Percentiles rank a stretch among this genome's conserved stretches.
phyloP scores from a whole-genome alignment of 2,329 filamentous ascomycete genomes.

The Ophiosphaerella narmari region DNA sequence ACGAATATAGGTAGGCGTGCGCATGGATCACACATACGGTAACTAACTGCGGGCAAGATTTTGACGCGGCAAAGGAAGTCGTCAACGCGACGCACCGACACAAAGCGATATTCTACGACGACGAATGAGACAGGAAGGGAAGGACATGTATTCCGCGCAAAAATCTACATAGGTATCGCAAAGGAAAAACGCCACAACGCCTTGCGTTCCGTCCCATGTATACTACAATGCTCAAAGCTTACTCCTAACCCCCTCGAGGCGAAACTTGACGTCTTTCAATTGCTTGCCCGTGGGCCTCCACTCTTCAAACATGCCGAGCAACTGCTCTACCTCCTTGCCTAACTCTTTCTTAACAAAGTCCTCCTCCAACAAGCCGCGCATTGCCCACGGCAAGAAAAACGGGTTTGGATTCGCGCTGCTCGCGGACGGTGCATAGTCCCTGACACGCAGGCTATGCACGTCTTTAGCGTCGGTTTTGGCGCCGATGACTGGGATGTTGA shows the following conservation, averaged over 20 bases:
- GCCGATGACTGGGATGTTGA: slow-evolving; percentile 37
- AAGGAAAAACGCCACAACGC: not conserved
- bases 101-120: slow-evolving; percentile 78
- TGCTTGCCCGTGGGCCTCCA: slow-evolving; percentile 92
- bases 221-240: slow-evolving; percentile 60
- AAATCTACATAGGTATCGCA: slow-evolving; percentile 7
- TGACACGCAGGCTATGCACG: slow-evolving; percentile 36
- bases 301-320: slow-evolving; percentile 87
- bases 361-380: slow-evolving; percentile 91
- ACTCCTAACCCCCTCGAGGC: slow-evolving; percentile 87
- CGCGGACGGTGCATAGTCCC: slow-evolving; percentile 37
- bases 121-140: slow-evolving; percentile 12
- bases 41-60: slow-evolving; percentile 60
- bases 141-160: not conserved
- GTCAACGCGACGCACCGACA: slow-evolving; percentile 85
- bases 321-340: slow-evolving; percentile 72
- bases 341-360: slow-evolving; percentile 84
- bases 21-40: not conserved
- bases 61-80: slow-evolving; percentile 73
- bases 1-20: slow-evolving; percentile 59
- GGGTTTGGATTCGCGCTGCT: slow-evolving; percentile 66
- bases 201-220: too few species aligned
- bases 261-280: slow-evolving; percentile 93
- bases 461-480: slow-evolving; percentile 32
- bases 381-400: slow-evolving; percentile 91